Evolutionary conservation across 2,329 filamentous ascomycete genomes (phyloP).

Genomic region (Fusarium agapanthi): DNA sequence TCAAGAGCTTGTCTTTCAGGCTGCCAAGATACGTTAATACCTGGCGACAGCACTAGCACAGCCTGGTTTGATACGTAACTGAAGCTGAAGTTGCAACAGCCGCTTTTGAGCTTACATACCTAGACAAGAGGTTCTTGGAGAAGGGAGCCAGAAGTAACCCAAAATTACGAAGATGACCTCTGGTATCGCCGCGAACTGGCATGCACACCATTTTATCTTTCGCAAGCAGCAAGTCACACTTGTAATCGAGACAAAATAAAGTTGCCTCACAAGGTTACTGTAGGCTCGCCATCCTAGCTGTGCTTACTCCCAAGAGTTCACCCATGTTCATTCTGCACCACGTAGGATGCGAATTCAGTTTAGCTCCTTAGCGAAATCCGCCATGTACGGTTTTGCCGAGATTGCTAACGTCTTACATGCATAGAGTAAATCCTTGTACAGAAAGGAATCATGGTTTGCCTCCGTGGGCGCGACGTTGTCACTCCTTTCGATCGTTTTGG

Average conservation of each 20-base stretch:
- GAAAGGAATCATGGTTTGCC: background rate
- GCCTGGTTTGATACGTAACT: background rate
- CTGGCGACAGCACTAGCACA: background rate
- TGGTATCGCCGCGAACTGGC: no score
- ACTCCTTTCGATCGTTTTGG: no score
- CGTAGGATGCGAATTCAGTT: background rate
- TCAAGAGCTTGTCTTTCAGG: background rate
- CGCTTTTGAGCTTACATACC: no score
- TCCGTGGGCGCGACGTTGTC: background rate
- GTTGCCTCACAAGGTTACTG: background rate
- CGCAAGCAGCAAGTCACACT: background rate
- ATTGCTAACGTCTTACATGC: background rate
- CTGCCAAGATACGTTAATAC: background rate
- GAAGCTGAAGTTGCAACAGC: no score
- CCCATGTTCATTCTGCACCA: background rate
- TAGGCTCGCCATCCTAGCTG: background rate
- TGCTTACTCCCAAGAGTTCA: background rate
- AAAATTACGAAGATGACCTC: background rate
- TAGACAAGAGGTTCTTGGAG: fast-evolving
- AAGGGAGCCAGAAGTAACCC: no score
- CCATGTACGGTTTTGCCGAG: background rate
- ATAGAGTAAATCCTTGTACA: background rate
- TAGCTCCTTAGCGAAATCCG: background rate
- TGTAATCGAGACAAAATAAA: background rate
- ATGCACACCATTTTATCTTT: background rate